Conservation (phyloP, 2,329 filamentous ascomycete genomes). For the Scedosporium aurantiacum region DNA sequence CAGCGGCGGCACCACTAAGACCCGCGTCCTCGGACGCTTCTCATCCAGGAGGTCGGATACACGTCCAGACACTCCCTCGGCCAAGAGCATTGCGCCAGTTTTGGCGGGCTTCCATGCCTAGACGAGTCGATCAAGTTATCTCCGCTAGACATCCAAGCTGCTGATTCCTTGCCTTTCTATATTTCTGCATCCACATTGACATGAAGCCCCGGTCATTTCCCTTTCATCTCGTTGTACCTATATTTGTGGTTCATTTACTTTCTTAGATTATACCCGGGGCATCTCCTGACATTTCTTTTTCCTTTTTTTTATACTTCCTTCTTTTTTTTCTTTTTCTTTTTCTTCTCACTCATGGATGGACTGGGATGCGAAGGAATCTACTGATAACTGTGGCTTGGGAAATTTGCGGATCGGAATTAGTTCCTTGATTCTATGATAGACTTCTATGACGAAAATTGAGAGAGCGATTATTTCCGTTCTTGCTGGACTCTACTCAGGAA, state of each 20-base stretch:
- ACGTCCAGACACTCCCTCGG: neutral
- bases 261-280: neutral
- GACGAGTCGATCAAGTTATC: neutral
- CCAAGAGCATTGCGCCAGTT: neutral
- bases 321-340: neutral
- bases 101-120: neutral
- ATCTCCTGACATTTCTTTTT: neutral
- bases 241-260: neutral
- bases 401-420: neutral
- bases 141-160: no score
- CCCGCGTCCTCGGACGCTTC: constrained; percentile 5
- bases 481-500: no score
- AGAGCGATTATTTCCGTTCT: no score
- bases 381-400: neutral
- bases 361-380: neutral
- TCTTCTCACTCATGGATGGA: neutral
- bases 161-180: no score
- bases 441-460: no score
- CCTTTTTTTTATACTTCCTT: neutral
- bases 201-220: neutral
- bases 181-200: neutral
- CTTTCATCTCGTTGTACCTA: neutral
- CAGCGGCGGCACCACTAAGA: neutral
- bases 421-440: neutral
- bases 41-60: constrained; percentile 6